Evolutionary conservation across 176 grass and related monocot species (phyloP).

Genomic region (Paspalum notatum): DNA sequence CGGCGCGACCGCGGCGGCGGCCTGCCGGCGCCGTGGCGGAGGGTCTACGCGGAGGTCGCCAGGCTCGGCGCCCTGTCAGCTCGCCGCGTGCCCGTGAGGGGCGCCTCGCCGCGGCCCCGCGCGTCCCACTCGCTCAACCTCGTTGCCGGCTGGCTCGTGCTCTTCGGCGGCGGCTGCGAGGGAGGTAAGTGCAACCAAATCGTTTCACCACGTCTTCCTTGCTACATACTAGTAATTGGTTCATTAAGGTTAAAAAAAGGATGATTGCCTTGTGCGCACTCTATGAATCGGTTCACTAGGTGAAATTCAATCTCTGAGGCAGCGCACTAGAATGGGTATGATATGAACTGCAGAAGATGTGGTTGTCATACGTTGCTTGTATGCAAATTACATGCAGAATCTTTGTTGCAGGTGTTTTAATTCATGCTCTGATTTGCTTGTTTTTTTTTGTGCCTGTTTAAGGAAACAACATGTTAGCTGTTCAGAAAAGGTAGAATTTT

Average conservation of each 20-base stretch:
- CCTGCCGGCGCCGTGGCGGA: slow-evolving; percentile 53
- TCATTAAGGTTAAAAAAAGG: background rate
- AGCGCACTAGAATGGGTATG: background rate
- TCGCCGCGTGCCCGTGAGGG: slow-evolving; percentile 51
- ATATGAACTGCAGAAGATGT: background rate
- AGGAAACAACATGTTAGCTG: background rate
- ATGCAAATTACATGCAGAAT: slow-evolving; percentile 21
- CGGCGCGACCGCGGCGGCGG: slow-evolving; percentile 36
- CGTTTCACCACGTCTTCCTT: background rate
- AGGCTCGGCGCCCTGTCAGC: slow-evolving; percentile 53
- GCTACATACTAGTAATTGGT: slow-evolving; percentile 4
- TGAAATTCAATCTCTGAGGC: background rate
- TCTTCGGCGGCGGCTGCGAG: slow-evolving; percentile 89
- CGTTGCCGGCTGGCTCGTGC: slow-evolving; percentile 77
- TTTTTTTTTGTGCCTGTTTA: background rate
- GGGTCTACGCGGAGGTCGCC: slow-evolving; percentile 67
- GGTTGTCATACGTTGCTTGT: background rate
- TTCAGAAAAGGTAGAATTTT: background rate
- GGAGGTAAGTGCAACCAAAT: slow-evolving; percentile 60
- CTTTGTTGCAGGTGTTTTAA: background rate
- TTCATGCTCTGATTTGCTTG: slow-evolving; percentile 6
- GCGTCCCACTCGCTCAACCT: slow-evolving; percentile 96
- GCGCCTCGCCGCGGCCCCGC: slow-evolving; percentile 59
- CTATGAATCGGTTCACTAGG: background rate
- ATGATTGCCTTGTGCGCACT: background rate